Evolutionary conservation across 164 flowering plant genomes (phyloP), one percentile per base, ranked within the genome.

Genomic region (Magnolia officinalis): DNA sequence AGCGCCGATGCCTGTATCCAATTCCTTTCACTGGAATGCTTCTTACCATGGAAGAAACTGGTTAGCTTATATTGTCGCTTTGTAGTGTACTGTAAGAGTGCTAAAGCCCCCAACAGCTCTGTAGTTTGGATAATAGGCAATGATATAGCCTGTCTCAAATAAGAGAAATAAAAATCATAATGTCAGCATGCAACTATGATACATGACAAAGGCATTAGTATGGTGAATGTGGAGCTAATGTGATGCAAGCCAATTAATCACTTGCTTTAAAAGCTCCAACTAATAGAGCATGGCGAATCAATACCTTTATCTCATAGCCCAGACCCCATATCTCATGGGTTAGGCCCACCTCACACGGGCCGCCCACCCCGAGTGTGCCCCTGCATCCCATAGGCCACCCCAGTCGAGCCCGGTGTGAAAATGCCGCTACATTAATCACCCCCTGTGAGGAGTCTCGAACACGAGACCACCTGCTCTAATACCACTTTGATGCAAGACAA

Each of bases 1-100:
- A 91, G 31, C 19, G 81, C 78, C 20, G 96, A 82, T 79, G 90
- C 87, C 78, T 85, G 78, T 58, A 88, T 26, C 95, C 91, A 88
- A 83, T 83, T 89, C 82, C 97, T 88, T 74, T 84, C 84, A 68
- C 75, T 74, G 2, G 83, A 58, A 66, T 72, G 67, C 50, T 85
- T 78, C 70, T 72, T 73, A 73, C 66, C 69, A 74, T 76, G 78
- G 72, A 91, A 84, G 73, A 89, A 78, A 77, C 75, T 77, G 26
- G 71, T 3, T 64, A 84, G 75, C 61, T 84, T 78, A 74, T 71
- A 83, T 0, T 84, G 74, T 20, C 87, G 83, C 80, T 87, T 89
- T 11, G 85, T 74, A 23, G 88, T 85, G 80, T 67, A 75, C 68
- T 72, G 79, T 13, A 95, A 82, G 5, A 95, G 85, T 49, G 81